Evolutionary conservation across 805 yeast genomes (phyloP).

Genomic region (Zygosaccharomyces siamensis): DNA sequence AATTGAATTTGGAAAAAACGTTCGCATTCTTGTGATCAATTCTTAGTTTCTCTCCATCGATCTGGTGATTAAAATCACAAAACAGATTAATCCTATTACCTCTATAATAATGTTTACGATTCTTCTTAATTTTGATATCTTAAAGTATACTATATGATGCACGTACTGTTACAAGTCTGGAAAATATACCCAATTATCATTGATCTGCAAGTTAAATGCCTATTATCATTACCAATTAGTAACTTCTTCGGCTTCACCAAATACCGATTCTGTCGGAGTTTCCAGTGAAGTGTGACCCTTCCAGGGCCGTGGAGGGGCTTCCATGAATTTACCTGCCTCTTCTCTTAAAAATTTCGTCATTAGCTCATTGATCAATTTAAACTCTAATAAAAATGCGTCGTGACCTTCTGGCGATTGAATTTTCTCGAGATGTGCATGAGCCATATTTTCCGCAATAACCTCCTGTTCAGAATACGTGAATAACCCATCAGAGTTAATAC

Average conservation of each 20-base stretch:
- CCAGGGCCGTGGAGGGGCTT: slow-evolving; percentile 37
- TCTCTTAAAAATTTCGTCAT: slow-evolving; percentile 60
- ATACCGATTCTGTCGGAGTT: slow-evolving; percentile 55
- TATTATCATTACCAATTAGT: slow-evolving; percentile 66
- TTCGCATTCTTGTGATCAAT: neutral
- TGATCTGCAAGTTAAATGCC: neutral
- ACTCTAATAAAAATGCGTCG: slow-evolving; percentile 91
- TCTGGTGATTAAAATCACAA: too few relatives aligned
- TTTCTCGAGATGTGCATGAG: slow-evolving; percentile 60
- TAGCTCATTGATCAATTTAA: slow-evolving; percentile 68
- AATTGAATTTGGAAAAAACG: slow-evolving; percentile 1
- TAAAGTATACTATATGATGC: neutral
- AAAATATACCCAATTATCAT: neutral
- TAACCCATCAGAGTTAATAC: slow-evolving; percentile 86
- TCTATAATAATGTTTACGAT: neutral
- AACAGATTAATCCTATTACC: too few relatives aligned
- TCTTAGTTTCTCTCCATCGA: neutral
- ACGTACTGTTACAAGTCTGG: slow-evolving; percentile 4
- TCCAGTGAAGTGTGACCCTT: slow-evolving; percentile 42
- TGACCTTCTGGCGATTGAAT: slow-evolving; percentile 94
- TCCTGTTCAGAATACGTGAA: slow-evolving; percentile 92
- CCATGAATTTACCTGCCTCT: slow-evolving; percentile 56
- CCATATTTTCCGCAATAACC: slow-evolving; percentile 68
- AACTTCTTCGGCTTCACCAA: slow-evolving; percentile 93
- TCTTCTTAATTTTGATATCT: neutral